These are phyloP conservation scores for Termitomyces sp. DNA, from an alignment of 1,284 basidiomycete species.

Conservation along the genomic window DNA sequence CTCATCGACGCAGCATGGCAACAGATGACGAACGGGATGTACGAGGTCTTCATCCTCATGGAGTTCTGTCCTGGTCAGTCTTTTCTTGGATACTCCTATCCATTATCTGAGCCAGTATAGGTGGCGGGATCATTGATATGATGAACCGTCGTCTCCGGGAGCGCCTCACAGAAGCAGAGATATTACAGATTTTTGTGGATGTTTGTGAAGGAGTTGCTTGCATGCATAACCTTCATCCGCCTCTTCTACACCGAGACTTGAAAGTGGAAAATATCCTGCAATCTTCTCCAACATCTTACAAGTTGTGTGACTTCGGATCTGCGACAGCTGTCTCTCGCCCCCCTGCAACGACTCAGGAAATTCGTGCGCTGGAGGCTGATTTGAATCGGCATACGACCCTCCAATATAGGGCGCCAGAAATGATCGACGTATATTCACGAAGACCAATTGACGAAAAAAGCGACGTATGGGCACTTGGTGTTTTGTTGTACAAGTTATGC, in stretches of 20 bases:
- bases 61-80: conserved; percentile 78
- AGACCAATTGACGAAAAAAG: conserved; percentile 88
- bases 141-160: conserved; percentile 96
- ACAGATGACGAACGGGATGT: conserved; percentile 73
- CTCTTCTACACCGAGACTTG: conserved; percentile 93
- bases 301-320: conserved; percentile 98
- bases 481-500: conserved; percentile 89
- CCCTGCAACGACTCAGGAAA: conserved; percentile 74
- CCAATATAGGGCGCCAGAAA: conserved; percentile 96
- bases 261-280: conserved; percentile 99
- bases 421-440: conserved; percentile 89
- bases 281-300: conserved; percentile 74
- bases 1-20: conserved; percentile 94
- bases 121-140: conserved; percentile 98
- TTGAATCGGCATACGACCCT: conserved; percentile 93
- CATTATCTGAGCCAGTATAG: conserved; percentile 33
- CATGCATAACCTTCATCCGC: conserved; percentile 91
- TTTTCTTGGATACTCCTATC: conserved; percentile 4
- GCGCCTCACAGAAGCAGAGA: conserved; percentile 90
- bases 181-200: conserved; percentile 96
- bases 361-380: conserved; percentile 85
- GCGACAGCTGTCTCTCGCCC: conserved; percentile 74
- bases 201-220: conserved; percentile 90
- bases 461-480: conserved; percentile 96
- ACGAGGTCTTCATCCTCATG: conserved; percentile 99